Evolutionary conservation across 1,139 yeast species (phyloP), one percentile per base, ranked within the genome.

Genomic region (Yamadazyma dendronema): DNA sequence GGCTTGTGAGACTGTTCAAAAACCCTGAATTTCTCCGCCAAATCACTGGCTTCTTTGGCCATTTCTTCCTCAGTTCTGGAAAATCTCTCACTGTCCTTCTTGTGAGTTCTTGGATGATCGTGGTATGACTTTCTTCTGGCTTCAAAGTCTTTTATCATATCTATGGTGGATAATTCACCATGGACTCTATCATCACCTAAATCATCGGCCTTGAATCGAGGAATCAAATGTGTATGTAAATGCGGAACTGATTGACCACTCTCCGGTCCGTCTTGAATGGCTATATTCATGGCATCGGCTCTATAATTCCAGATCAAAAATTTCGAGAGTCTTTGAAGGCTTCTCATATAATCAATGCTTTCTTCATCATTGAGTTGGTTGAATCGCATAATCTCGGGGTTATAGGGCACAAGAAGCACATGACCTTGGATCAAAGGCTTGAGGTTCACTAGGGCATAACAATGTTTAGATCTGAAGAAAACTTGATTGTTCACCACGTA

Each of bases 221-320:
- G 98, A 24, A 92, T 88, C 13, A 92, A 63, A 57, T 92, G 98
- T 24, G 96, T 84, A 57, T 92, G 98, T 19, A 92, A 72, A 59
- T 92, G 98, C 2, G 96, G 95, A 1, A 92, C 82, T 13, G 92
- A 79, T 56, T 92, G 98, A 3, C 98, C 98, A 2, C 97, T 92
- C 38, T 87, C 88, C 0, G 92, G 87, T 0, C 98, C 98, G 57
- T 92, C 98, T 56, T 92, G 98, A 40, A 92, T 87, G 12, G 97
- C 89, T 22, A 92, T 74, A 54, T 92, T 92, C 42, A 88, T 59
- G 1, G 95, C 68, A 49, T 89, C 95, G 1, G 96, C 95, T 31
- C 79, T 71, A 57, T 83, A 89, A 12, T 72, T 64, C 41, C 69
- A 55, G 46, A 73, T 79, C 21, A 92, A 80, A 46, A 86, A 84